Evolutionary conservation across 441 rosid species (phyloP).

Genomic region (Corymbia citriodora): DNA sequence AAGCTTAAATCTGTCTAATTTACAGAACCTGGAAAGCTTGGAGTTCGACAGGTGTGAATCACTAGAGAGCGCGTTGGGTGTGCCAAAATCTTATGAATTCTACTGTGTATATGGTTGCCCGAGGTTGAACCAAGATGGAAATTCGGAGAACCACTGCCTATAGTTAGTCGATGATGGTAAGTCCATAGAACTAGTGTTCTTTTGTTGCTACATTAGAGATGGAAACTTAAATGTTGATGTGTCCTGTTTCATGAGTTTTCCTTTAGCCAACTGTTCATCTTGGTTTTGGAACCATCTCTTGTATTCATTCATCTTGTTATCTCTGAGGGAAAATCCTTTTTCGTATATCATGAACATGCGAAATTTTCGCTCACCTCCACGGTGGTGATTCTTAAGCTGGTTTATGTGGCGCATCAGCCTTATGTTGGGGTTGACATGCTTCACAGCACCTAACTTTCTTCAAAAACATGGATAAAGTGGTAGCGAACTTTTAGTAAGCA

Average conservation of each 20-base stretch:
- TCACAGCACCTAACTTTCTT: not conserved
- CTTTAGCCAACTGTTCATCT: not conserved
- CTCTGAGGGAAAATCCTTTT: too few species aligned
- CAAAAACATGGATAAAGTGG: not conserved
- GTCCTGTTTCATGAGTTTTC: not conserved
- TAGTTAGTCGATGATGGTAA: not conserved
- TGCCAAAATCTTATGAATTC: not conserved
- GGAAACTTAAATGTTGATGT: too few species aligned
- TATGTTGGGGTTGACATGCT: not conserved
- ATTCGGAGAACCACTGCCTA: not conserved
- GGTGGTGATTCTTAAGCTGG: too few species aligned
- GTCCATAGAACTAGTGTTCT: not conserved
- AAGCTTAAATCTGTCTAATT: not conserved
- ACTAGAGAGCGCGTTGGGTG: not conserved
- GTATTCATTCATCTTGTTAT: not conserved
- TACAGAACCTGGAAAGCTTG: not conserved
- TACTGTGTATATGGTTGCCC: not conserved
- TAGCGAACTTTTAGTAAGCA: not conserved
- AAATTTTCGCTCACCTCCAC: too few species aligned
- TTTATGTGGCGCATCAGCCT: not conserved
- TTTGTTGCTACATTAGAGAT: too few species aligned
- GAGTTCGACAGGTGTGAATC: accelerated
- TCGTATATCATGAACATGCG: too few species aligned
- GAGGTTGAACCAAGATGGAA: not conserved
- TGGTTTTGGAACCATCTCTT: not conserved